Conservation (phyloP, 2,329 filamentous ascomycete genomes). For the Chaetomiaceae sp. region DNA sequence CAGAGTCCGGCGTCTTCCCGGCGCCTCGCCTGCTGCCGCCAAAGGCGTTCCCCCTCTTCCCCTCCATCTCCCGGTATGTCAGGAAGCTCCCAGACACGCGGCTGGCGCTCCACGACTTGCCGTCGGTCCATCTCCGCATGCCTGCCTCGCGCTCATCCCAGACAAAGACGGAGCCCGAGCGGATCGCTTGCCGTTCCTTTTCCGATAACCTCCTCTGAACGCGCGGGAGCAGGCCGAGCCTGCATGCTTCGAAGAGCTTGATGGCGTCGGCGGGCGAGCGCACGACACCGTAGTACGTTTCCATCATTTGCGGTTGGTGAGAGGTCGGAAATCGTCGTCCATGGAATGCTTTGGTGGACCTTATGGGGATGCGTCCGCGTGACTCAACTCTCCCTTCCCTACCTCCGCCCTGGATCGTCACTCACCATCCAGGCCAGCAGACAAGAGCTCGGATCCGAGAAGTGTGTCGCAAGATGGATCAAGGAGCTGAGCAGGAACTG, state of each 20-base stretch:
- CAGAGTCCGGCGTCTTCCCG: constrained; percentile 79
- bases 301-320: constrained; percentile 56
- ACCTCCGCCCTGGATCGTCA: not conserved
- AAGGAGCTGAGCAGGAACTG: no score
- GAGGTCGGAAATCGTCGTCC: not conserved
- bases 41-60: constrained; percentile 83
- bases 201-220: constrained; percentile 92
- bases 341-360: not conserved
- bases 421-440: constrained; percentile 1
- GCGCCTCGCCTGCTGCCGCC: constrained; percentile 52
- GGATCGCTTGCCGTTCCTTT: constrained; percentile 93
- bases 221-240: constrained; percentile 80
- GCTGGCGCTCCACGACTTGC: constrained; percentile 98
- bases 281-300: constrained; percentile 93
- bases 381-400: constrained; percentile 1
- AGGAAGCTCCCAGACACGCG: constrained; percentile 95
- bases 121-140: constrained; percentile 97
- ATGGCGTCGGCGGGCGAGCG: constrained; percentile 96
- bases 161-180: constrained; percentile 97
- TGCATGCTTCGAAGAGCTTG: constrained; percentile 96
- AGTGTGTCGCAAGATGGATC: not conserved
- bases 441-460: not conserved
- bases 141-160: constrained; percentile 98
- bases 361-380: not conserved
- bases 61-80: constrained; percentile 98